Percentiles rank a stretch among this genome's conserved stretches.
phyloP scores from a whole-genome alignment of 208 protist species.

The Acanthamoeba triangularis region DNA sequence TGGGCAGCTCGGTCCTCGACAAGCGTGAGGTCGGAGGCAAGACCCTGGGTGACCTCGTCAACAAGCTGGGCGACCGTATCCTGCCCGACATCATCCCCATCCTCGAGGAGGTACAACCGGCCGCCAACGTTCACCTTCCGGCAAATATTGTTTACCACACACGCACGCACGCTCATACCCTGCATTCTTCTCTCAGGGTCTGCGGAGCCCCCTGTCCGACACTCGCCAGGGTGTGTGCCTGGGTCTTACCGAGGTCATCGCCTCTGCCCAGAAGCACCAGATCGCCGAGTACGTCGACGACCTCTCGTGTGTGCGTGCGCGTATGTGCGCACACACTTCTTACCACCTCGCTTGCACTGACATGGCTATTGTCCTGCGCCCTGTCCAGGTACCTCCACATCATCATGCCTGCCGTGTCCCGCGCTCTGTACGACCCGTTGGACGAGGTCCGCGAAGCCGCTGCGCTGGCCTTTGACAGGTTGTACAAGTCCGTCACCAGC shows the following conservation, averaged over 20 bases:
- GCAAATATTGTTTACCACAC: no score
- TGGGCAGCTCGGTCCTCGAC: constrained; percentile 72
- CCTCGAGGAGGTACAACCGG: constrained; percentile 81
- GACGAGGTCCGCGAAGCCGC: constrained; percentile 90
- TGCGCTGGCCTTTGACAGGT: constrained; percentile 89
- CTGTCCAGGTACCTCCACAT: constrained; percentile 65
- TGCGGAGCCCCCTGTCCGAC: constrained; percentile 65
- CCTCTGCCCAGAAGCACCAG: constrained; percentile 77
- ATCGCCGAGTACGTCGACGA: constrained; percentile 64
- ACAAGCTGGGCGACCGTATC: constrained; percentile 91
- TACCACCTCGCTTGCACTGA: background rate
- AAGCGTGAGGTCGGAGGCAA: constrained; percentile 82
- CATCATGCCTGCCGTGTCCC: constrained; percentile 85
- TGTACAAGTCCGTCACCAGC: constrained; percentile 85
- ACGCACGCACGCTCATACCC: no score
- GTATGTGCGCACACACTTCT: no score
- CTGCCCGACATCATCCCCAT: constrained; percentile 93
- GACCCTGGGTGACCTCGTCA: constrained; percentile 90
- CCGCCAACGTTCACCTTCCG: no score
- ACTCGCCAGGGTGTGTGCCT: constrained; percentile 91
- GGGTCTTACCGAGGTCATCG: constrained; percentile 92
- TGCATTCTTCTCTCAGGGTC: constrained; percentile 17
- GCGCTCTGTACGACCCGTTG: constrained; percentile 50
- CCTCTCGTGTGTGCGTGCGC: background rate
- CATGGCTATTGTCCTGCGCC: background rate